Evolutionary conservation across 2,329 filamentous ascomycete genomes (phyloP), one percentile per base, ranked within the genome.

Genomic region (Chrysoporthe austroafricana): DNA sequence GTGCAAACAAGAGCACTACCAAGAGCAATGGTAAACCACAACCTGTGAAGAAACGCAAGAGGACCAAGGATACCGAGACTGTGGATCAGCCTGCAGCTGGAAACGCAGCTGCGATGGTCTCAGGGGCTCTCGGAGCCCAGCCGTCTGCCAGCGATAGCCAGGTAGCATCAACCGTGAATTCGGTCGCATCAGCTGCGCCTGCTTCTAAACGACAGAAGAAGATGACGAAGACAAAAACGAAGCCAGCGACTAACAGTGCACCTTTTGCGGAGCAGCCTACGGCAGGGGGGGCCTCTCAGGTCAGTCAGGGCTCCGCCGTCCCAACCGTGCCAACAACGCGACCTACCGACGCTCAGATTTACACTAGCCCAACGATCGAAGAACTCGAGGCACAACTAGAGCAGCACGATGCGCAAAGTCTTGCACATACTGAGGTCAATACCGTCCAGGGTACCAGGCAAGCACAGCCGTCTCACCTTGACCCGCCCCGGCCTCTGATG

Each of bases 121-220:
- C 60, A 11, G 56, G 48, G 26, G 44, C 43, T 36, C 66, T 14
- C 46, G 70, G 36, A 18, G 39, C 42, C 14, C 66, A 48, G 32
- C 18, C 60, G 14, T 56, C 59, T 60, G 54, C 57, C 21, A 65
- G 43, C 16, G 62, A 59, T 13, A 36, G 44, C 61, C 62, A 48
- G 34, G 63, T 32, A 32, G 58, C 39, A 61, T 26, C 44, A 46
- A 57, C 48, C 42, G 64, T 36, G 66, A 73, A 73, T 26, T 70
- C 67, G 42, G 66, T 68, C 52, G 71, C 72, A 16, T 67, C 72
- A 16, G 68, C 72, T 46, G 68, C 73, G 1, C 77, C 79, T 14
- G 72, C 76, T 52, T 68, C 78, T 2, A 82, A 82, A 67, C 75
- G 78, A 42, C 78, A 79, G 21, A 79, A 76, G 59, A 76, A 77